Base-by-base conservation (phyloP, 1,284 basidiomycete genomes). In the Omphalotus olearius region DNA sequence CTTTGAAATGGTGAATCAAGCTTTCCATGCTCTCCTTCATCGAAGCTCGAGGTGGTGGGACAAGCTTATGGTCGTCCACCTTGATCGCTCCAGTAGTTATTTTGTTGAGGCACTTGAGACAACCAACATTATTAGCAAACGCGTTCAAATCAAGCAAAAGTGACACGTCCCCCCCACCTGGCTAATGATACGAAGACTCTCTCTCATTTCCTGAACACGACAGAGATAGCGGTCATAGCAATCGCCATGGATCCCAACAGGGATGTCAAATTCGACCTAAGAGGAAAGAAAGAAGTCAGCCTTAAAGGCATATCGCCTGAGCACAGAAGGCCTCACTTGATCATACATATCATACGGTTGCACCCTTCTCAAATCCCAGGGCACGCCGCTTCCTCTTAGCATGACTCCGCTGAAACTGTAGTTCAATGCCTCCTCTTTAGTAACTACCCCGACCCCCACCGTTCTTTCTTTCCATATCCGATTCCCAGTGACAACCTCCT, bases 21-120 rank as follows among this genome's bases (percentile, higher is more conserved):
- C 89, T 85, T 73, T 98, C 93, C 95, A 98, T 98, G 69, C 85
- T 92, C 77, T 99, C 96, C 75, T 99, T 99, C 97, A 99, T 99
- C 47, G 85, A 87, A 1, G 96, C 94, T 57, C 96, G 85, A 16
- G 97, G 94, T 38, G 96, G 97, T n/a, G 96, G 93, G 1, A 91
- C 88, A 56, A 98, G 85, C 74, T 98, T 99, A 76, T 98, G 89
- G 74, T 98, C 96, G 66, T 99, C 96, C 28, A 98, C 85, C 75
- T 96, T 98, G 75, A 94, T 72, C 43, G 85, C 93, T 44, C 96
- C 96, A 4, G 86, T 78, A 2, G 96, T 92, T 77, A 99, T 99
- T 77, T 98, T 98, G 80, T 98, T 98, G 60, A 98, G 71, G 66
- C 92, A 96, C 81, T 95, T 37, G 36, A 41, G 30, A 39, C 13